phyloP scores from a whole-genome alignment of 2,329 filamentous ascomycete genomes.

The Alternaria brassicicola region DNA sequence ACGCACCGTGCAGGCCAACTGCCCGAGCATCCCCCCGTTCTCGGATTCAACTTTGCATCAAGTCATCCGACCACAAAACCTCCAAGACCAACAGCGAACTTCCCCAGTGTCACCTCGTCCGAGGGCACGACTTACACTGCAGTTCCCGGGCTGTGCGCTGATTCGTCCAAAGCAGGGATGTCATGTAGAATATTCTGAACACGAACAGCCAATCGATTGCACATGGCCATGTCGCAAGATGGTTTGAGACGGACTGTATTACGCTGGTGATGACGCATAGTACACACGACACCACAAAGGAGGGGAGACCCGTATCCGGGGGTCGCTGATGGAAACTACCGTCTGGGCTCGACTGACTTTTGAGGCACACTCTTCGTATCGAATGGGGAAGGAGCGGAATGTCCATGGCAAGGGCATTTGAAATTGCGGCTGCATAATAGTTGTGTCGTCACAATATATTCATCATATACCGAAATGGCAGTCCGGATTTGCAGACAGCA shows the following conservation, averaged over 20 bases:
- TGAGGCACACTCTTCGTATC: constrained; percentile 2
- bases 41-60: not conserved
- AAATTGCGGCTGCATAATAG: constrained; percentile 5
- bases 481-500: not conserved
- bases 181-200: constrained; percentile 5
- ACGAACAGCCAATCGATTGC: constrained; percentile 11
- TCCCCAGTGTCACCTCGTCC: constrained; percentile 9
- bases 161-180: constrained; percentile 16
- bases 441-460: constrained; percentile 4
- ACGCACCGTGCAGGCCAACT: constrained; percentile 2
- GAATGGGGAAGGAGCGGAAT: constrained; percentile 12
- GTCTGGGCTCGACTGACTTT: constrained; percentile 4
- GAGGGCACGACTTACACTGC: constrained; percentile 7
- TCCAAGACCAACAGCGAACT: not conserved
- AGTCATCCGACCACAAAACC: constrained; percentile 7
- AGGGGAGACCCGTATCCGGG: constrained; percentile 10
- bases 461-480: not conserved
- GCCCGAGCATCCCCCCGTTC: constrained; percentile 9
- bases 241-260: constrained; percentile 14
- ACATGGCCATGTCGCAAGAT: not conserved
- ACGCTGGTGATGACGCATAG: constrained; percentile 19
- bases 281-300: constrained; percentile 1
- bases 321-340: constrained; percentile 9
- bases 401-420: not conserved
- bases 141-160: not conserved